Evolutionary conservation across 805 yeast species (phyloP).

Genomic region (Pichia rugopelliculosa): DNA sequence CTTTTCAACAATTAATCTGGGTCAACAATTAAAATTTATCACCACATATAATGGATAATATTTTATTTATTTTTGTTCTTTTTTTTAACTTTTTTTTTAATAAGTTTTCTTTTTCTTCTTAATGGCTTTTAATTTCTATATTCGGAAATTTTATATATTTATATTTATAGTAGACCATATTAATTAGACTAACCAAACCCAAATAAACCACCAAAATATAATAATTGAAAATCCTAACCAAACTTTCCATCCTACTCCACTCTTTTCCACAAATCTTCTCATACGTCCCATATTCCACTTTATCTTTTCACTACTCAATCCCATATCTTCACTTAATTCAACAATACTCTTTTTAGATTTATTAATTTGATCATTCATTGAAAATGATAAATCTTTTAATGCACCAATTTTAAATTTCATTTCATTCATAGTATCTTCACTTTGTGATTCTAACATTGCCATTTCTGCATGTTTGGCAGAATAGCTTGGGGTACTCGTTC

Average conservation of each 20-base stretch:
- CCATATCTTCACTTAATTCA: slow-evolving; percentile 26
- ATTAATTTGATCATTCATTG: slow-evolving; percentile 59
- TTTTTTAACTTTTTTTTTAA: not conserved
- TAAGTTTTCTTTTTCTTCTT: not conserved
- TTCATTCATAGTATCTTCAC: slow-evolving; percentile 48
- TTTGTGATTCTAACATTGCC: slow-evolving; percentile 59
- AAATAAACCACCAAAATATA: slow-evolving; percentile 38
- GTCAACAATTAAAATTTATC: not conserved
- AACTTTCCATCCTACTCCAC: slow-evolving; percentile 56
- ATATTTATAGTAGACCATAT: too few species aligned
- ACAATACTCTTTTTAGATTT: slow-evolving; percentile 23
- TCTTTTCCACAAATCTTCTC: slow-evolving; percentile 55
- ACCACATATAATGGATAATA: not conserved
- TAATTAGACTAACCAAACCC: slow-evolving; percentile 29
- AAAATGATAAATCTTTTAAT: slow-evolving; percentile 46
- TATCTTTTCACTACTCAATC: slow-evolving; percentile 32
- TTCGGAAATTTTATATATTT: too few species aligned
- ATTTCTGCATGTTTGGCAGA: slow-evolving; percentile 39
- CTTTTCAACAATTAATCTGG: not conserved
- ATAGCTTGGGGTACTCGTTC: slow-evolving; percentile 28
- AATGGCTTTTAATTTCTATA: too few species aligned
- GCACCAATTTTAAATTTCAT: slow-evolving; percentile 49
- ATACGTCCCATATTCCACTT: slow-evolving; percentile 48
- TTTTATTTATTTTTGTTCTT: not conserved
- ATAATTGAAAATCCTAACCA: slow-evolving; percentile 47